Conservation (phyloP, 805 yeast genomes). For the Vanderwaltozyma polyspora region DNA sequence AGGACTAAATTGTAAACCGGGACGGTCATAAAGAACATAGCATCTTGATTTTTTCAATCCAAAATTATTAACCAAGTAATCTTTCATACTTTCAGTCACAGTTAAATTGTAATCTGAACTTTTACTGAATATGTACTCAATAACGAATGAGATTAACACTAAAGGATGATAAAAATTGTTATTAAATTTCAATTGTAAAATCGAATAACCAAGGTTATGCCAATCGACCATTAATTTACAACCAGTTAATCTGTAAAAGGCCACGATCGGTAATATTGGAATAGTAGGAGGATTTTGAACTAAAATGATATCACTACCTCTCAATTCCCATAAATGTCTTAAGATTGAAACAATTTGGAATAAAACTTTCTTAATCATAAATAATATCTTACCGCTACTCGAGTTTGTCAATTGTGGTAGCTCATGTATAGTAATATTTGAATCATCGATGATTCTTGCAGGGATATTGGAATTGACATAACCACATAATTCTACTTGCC, state of each 20-base stretch:
- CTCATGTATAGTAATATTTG: conserved; percentile 40
- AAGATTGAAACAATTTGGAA: conserved; percentile 42
- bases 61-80: conserved; percentile 46
- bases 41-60: conserved; percentile 38
- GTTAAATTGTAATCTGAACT: conserved; percentile 65
- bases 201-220: conserved; percentile 89
- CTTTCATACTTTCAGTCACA: conserved; percentile 67
- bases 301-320: conserved; percentile 57
- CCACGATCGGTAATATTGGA: conserved; percentile 61
- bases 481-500: conserved; percentile 76
- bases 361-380: conserved; percentile 39
- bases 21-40: conserved; percentile 73
- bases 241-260: conserved; percentile 43
- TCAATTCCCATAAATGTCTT: conserved; percentile 37
- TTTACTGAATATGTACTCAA: conserved; percentile 54
- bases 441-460: conserved; percentile 36
- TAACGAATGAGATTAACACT: conserved; percentile 45
- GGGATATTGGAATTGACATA: conserved; percentile 54
- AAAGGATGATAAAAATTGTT: conserved; percentile 43
- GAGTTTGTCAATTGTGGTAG: conserved; percentile 7
- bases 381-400: conserved; percentile 3
- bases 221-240: conserved; percentile 76
- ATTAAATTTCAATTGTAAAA: conserved; percentile 54
- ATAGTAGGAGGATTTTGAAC: conserved; percentile 90
- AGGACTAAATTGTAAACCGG: conserved; percentile 59